Evolutionary conservation across 2,329 filamentous ascomycete genomes (phyloP).

Genomic region (Fusarium sp.): DNA sequence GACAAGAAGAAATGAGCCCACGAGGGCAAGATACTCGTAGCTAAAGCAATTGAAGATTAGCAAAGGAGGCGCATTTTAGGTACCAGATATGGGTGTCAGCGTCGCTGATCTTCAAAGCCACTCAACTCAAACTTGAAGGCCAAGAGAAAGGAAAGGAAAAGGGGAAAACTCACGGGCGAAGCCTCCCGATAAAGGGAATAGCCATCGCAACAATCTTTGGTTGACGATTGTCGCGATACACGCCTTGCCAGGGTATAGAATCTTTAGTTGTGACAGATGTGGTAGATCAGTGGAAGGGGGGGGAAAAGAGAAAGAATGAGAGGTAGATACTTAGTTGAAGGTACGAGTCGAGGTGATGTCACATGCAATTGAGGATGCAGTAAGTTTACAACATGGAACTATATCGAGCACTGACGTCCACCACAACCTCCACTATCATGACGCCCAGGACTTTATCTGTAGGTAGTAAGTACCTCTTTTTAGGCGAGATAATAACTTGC

Average conservation of each 20-base stretch:
- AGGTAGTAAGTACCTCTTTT: slow-evolving; percentile 14
- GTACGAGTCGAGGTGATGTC: slow-evolving; percentile 41
- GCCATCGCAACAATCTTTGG: slow-evolving; percentile 55
- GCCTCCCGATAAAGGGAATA: slow-evolving; percentile 64
- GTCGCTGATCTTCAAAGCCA: slow-evolving; percentile 5
- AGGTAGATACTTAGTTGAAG: slow-evolving; percentile 3
- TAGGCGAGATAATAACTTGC: slow-evolving; percentile 19
- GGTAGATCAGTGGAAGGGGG: slow-evolving; percentile 16
- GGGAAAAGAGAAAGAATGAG: background rate
- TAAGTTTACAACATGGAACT: background rate
- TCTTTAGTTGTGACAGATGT: slow-evolving; percentile 12
- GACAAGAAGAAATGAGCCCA: slow-evolving; percentile 85
- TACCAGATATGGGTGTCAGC: slow-evolving; percentile 4
- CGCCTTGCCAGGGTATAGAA: slow-evolving; percentile 2
- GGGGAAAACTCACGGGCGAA: slow-evolving; percentile 59
- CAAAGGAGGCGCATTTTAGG: slow-evolving; percentile 14
- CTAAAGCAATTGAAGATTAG: slow-evolving; percentile 55
- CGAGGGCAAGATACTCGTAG: slow-evolving; percentile 86
- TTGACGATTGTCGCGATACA: slow-evolving; percentile 10
- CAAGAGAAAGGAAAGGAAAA: background rate
- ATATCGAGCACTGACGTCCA: slow-evolving; percentile 24
- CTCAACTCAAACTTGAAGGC: background rate
- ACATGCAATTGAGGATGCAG: slow-evolving; percentile 42
- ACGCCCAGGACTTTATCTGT: slow-evolving; percentile 18
- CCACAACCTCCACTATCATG: slow-evolving; percentile 26